phyloP scores from a whole-genome alignment of 2,329 filamentous ascomycete genomes.

The Cladosporium sp. region DNA sequence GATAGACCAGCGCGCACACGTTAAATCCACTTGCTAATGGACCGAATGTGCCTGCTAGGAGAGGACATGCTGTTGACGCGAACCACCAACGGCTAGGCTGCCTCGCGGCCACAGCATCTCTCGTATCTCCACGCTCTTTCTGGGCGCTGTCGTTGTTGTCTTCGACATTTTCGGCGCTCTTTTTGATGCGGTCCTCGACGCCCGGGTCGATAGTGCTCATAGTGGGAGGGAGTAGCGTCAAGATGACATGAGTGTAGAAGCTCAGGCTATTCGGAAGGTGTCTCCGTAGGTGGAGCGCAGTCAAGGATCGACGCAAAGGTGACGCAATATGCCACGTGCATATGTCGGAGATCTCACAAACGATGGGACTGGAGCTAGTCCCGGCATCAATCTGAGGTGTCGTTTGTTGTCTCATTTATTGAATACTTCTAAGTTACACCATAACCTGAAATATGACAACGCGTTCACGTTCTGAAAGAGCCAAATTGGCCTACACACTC shows the following conservation, averaged over 20 bases:
- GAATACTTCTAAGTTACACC: background rate
- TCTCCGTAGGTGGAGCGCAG: background rate
- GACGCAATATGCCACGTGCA: background rate
- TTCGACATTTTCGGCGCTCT: conserved; percentile 42
- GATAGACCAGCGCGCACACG: conserved; percentile 53
- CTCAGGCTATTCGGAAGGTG: background rate
- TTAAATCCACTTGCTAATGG: conserved; percentile 42
- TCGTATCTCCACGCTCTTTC: background rate
- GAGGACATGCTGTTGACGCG: conserved; percentile 58
- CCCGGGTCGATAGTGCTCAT: conserved; percentile 50
- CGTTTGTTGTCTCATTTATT: background rate
- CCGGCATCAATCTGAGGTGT: background rate
- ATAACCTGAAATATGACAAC: background rate
- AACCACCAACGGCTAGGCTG: conserved; percentile 57
- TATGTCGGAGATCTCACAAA: background rate
- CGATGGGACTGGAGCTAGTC: background rate
- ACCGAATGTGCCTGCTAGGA: conserved; percentile 52
- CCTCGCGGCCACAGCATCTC: conserved; percentile 41
- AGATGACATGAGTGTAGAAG: background rate
- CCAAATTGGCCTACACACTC: background rate
- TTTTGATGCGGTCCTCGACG: conserved; percentile 49
- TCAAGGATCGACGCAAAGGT: background rate
- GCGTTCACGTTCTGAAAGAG: background rate
- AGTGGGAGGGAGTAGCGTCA: background rate
- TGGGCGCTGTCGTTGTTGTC: conserved; percentile 21